A percentile compares a stretch with the other conserved stretches of the same genome.
phyloP scores from a whole-genome alignment of 1,139 yeast species.

The Saccharomycopsis hybrid region DNA sequence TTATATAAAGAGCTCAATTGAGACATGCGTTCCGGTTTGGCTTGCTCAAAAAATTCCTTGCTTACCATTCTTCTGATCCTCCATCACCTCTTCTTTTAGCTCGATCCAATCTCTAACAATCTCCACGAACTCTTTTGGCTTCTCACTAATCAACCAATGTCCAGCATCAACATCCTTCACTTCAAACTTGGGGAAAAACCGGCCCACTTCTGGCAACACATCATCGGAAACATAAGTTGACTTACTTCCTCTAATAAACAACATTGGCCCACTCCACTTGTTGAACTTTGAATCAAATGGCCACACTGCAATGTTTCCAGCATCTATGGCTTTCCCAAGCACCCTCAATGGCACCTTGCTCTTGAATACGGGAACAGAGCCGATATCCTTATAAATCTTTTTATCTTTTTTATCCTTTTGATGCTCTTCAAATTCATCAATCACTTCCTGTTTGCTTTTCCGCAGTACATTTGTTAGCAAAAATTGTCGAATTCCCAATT shows the following conservation, averaged over 20 bases:
- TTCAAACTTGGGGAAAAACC: slow-evolving; percentile 73
- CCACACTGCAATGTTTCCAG: slow-evolving; percentile 69
- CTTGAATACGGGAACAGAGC: slow-evolving; percentile 28
- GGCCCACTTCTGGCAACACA: slow-evolving; percentile 64
- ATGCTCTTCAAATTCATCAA: slow-evolving; percentile 18
- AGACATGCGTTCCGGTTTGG: no score
- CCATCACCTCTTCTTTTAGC: slow-evolving; percentile 16
- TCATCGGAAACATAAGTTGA: slow-evolving; percentile 87
- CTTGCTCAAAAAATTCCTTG: no score
- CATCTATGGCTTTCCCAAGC: slow-evolving; percentile 55
- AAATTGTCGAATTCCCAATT: slow-evolving; percentile 65
- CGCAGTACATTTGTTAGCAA: slow-evolving; percentile 62
- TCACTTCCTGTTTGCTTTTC: slow-evolving; percentile 29
- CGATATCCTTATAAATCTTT: slow-evolving; percentile 20
- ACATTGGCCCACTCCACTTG: slow-evolving; percentile 64
- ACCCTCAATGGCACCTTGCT: slow-evolving; percentile 65
- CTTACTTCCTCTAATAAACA: slow-evolving; percentile 74
- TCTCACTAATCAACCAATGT: slow-evolving; percentile 86
- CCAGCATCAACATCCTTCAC: slow-evolving; percentile 74
- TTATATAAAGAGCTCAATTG: no score
- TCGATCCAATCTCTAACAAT: slow-evolving; percentile 53
- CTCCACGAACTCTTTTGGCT: slow-evolving; percentile 62
- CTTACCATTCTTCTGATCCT: slow-evolving; percentile 4
- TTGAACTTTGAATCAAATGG: slow-evolving; percentile 54
- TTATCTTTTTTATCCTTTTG: slow-evolving; percentile 24